These are phyloP conservation scores for Epichloe brachyelytri DNA, from an alignment of 2,329 filamentous ascomycete genomes.

Conservation along the genomic window DNA sequence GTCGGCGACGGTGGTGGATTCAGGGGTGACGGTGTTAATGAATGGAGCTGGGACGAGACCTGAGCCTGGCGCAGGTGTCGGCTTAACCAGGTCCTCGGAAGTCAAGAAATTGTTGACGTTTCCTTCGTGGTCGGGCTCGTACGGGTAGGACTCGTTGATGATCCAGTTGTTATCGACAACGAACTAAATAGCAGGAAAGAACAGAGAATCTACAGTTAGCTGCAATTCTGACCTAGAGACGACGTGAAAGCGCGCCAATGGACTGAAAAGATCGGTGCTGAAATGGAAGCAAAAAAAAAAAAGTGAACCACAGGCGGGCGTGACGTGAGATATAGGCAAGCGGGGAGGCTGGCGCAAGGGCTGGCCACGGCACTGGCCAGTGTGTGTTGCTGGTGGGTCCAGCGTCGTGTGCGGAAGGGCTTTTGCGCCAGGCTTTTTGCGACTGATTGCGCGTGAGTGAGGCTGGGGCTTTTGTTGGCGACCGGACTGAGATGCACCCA, in stretches of 20 bases:
- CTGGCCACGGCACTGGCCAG: constrained; percentile 1
- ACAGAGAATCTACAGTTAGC: constrained; percentile 9
- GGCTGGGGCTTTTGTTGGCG: neutral
- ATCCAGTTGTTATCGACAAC: constrained; percentile 90
- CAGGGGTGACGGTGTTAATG: constrained; percentile 56
- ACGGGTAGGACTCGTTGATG: constrained; percentile 65
- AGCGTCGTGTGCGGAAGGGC: constrained; percentile 2
- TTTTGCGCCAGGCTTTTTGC: constrained; percentile 3
- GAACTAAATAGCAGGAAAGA: constrained; percentile 47
- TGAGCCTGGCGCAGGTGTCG: neutral
- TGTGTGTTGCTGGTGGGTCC: constrained; percentile 3
- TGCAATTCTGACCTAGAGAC: neutral
- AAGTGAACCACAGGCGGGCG: constrained; percentile 10
- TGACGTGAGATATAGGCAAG: constrained; percentile 15
- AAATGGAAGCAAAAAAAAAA: constrained; percentile 1
- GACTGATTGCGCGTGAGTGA: neutral
- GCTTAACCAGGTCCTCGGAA: constrained; percentile 52
- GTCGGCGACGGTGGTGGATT: constrained; percentile 52
- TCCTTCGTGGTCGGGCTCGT: constrained; percentile 69
- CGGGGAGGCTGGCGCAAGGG: constrained; percentile 7
- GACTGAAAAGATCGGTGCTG: neutral
- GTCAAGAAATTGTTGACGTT: constrained; percentile 90
- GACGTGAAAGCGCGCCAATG: constrained; percentile 6
- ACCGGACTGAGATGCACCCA: neutral
- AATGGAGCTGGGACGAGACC: constrained; percentile 29